Percentiles rank a stretch among this genome's conserved stretches.
Conservation (phyloP, 2,329 filamentous ascomycete species). For the Mollisiaceae sp. region DNA sequence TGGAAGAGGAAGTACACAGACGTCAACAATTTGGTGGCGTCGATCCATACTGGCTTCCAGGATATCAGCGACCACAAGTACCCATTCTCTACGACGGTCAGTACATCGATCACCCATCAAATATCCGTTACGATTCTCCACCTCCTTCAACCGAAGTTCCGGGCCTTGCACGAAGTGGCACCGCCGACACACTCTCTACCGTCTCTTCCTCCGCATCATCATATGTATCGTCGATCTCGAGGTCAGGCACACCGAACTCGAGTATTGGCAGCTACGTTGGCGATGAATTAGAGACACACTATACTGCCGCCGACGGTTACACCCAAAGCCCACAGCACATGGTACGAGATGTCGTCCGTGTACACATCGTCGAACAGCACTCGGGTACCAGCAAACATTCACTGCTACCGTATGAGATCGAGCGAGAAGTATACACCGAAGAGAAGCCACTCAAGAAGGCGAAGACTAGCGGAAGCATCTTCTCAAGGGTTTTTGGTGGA, state of each 20-base stretch:
- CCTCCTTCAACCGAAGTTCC: conserved; percentile 45
- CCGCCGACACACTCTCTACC: conserved; percentile 37
- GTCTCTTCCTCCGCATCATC: conserved; percentile 43
- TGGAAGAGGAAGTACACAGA: conserved; percentile 33
- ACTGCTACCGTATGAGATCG: conserved; percentile 42
- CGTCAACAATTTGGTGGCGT: conserved; percentile 32
- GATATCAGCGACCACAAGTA: conserved; percentile 28
- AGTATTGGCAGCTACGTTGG: conserved; percentile 41
- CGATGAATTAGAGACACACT: conserved; percentile 23
- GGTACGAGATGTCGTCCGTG: conserved; percentile 37
- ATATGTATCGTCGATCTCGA: conserved; percentile 39
- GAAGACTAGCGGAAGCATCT: conserved; percentile 32
- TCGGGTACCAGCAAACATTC: conserved; percentile 27
- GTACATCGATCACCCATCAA: conserved; percentile 20
- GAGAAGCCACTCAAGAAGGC: conserved; percentile 36
- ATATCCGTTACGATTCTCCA: conserved; percentile 39
- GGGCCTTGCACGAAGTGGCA: conserved; percentile 42
- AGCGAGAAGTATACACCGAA: conserved; percentile 34
- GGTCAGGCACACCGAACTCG: conserved; percentile 43
- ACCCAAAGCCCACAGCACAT: conserved; percentile 17
- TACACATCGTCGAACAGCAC: conserved; percentile 34
- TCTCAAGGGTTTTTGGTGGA: conserved; percentile 36
- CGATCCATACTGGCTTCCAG: conserved; percentile 35
- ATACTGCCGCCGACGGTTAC: conserved; percentile 22
- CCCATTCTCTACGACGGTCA: conserved; percentile 29